Conservation (phyloP, 768 basidiomycete genomes). For the Boletus sensibilis region DNA sequence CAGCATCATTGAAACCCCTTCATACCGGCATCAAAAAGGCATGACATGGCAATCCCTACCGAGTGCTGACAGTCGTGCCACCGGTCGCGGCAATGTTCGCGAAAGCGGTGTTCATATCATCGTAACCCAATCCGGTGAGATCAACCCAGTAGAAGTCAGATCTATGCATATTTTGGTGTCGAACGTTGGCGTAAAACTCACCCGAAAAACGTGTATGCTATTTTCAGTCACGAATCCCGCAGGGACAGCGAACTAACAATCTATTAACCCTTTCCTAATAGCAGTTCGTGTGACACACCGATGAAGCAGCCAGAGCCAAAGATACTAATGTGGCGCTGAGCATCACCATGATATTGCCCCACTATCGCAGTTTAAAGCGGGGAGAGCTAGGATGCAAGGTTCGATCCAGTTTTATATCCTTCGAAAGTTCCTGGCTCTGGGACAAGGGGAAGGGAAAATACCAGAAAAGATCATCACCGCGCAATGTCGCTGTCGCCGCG, state of each 20-base stretch:
- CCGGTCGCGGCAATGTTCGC: too few relatives aligned
- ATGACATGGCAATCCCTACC: too few relatives aligned
- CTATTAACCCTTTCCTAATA: neutral
- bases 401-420: neutral
- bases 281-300: neutral
- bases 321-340: neutral
- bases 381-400: neutral
- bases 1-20: too few relatives aligned
- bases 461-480: neutral
- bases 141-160: too few relatives aligned
- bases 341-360: neutral
- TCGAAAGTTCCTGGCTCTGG: neutral
- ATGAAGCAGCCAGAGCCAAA: neutral
- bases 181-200: too few relatives aligned
- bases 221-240: neutral
- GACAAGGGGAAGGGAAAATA: neutral
- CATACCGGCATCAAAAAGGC: too few relatives aligned
- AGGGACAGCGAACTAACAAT: neutral
- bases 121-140: too few relatives aligned
- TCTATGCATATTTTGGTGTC: too few relatives aligned
- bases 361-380: neutral
- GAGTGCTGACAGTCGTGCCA: too few relatives aligned
- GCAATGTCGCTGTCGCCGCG: neutral
- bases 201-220: too few relatives aligned
- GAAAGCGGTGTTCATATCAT: too few relatives aligned